Percentiles rank a stretch among this genome's conserved stretches.
Conservation (phyloP, 164 flowering plant species). For the Saururus chinensis region DNA sequence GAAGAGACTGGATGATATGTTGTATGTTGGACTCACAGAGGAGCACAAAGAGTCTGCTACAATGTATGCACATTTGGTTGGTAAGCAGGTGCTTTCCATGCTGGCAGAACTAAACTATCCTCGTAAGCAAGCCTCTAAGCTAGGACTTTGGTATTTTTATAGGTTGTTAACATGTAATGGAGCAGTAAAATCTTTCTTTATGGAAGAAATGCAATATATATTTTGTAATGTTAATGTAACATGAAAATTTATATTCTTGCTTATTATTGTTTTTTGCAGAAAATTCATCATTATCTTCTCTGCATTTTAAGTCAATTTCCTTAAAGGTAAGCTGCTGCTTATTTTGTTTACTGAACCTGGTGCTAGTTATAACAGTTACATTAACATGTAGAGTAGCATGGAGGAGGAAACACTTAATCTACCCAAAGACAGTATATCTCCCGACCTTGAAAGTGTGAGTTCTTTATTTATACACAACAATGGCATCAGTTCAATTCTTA, state of each 20-base stretch:
- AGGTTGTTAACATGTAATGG: not conserved
- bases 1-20: constrained; percentile 87
- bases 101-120: constrained; percentile 27
- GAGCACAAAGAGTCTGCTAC: constrained; percentile 84
- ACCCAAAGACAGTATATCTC: not conserved
- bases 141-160: not conserved
- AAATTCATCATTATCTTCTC: not conserved
- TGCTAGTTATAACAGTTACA: not conserved
- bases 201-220: not conserved
- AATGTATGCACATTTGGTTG: constrained; percentile 83
- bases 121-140: constrained; percentile 17
- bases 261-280: not conserved
- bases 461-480: not conserved
- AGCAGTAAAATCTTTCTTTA: not conserved
- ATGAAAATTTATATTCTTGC: not conserved
- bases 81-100: constrained; percentile 81
- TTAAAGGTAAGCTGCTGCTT: not conserved
- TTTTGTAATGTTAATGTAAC: not conserved
- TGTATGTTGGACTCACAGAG: constrained; percentile 93
- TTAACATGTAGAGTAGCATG: constrained; percentile 2
- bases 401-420: not conserved
- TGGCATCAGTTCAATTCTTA: not conserved
- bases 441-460: not conserved
- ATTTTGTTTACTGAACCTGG: not conserved
- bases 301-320: not conserved